A percentile compares a stretch with the other conserved stretches of the same genome.
Conservation (phyloP, 768 basidiomycete species). For the Naganishia vaughanmartiniae region DNA sequence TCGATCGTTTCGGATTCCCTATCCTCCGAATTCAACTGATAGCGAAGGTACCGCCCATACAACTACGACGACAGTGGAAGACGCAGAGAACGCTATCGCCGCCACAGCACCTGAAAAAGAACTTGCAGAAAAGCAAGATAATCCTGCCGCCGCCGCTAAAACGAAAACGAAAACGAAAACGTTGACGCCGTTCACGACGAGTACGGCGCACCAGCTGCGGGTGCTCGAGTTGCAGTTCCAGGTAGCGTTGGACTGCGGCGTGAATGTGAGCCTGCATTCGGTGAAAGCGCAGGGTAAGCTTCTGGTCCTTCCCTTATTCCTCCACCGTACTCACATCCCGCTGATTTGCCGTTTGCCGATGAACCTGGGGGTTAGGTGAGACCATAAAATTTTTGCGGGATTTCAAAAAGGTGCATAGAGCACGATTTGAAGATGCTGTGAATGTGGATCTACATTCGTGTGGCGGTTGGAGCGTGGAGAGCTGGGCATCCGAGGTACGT, state of each 20-base stretch:
- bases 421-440: slow-evolving; percentile 61
- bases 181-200: slow-evolving; percentile 74
- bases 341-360: background rate
- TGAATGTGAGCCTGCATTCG: slow-evolving; percentile 83
- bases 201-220: slow-evolving; percentile 73
- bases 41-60: background rate
- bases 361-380: slow-evolving; percentile 53
- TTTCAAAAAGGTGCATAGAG: slow-evolving; percentile 62
- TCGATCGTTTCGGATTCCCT: slow-evolving; percentile 70
- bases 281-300: slow-evolving; percentile 64
- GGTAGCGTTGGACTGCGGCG: slow-evolving; percentile 72
- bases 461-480: slow-evolving; percentile 69
- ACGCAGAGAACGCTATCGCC: slow-evolving; percentile 18
- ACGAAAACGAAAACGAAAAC: slow-evolving; percentile 62
- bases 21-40: slow-evolving; percentile 52
- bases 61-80: background rate
- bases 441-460: slow-evolving; percentile 90
- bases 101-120: slow-evolving; percentile 50
- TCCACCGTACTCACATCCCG: too few species aligned
- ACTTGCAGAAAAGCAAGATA: slow-evolving; percentile 69
- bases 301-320: background rate
- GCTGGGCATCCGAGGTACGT: slow-evolving; percentile 72
- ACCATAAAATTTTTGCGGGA: slow-evolving; percentile 66
- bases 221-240: slow-evolving; percentile 81
- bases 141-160: slow-evolving; percentile 51